phyloP scores from a whole-genome alignment of 1,284 basidiomycete genomes.

The Malassezia pachydermatis region DNA sequence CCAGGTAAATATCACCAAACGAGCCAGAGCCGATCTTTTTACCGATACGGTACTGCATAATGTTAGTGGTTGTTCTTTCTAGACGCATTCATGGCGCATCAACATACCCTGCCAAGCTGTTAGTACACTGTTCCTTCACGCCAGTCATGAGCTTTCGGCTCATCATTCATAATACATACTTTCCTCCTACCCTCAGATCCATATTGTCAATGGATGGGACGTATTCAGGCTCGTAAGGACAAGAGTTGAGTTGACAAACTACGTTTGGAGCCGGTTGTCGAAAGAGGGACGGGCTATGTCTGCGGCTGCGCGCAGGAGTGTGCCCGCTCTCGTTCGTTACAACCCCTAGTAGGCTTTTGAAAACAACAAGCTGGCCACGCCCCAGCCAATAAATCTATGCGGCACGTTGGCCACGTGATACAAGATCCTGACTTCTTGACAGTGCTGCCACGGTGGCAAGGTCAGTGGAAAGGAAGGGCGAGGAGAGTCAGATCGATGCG shows the following conservation, averaged over 20 bases:
- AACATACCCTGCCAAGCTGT: slow-evolving; percentile 15
- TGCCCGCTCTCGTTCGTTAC: too few relatives aligned
- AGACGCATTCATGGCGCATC: background rate
- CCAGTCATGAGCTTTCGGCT: background rate
- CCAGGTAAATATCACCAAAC: slow-evolving; percentile 99
- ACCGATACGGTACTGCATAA: slow-evolving; percentile 62
- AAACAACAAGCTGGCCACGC: too few relatives aligned
- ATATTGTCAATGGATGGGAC: slow-evolving; percentile 1
- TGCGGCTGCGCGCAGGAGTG: too few relatives aligned
- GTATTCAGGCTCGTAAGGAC: background rate
- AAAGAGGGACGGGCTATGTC: slow-evolving; percentile 5
- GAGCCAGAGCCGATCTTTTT: slow-evolving; percentile 99
- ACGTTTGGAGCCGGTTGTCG: slow-evolving; percentile 1
- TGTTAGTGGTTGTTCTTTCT: slow-evolving; percentile 2
- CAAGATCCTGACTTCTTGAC: too few relatives aligned
- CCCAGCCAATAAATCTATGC: too few relatives aligned
- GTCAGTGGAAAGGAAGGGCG: too few relatives aligned
- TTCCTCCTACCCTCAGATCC: slow-evolving; percentile 20
- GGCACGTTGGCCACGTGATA: too few relatives aligned
- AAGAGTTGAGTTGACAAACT: background rate
- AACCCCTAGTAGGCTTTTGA: too few relatives aligned
- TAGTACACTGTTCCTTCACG: slow-evolving; percentile 1
- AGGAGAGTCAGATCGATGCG: too few relatives aligned
- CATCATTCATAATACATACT: slow-evolving; percentile 8
- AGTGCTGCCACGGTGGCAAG: too few relatives aligned